Base-by-base conservation (phyloP, 306 rosid genomes). In the Sindora glabra region DNA sequence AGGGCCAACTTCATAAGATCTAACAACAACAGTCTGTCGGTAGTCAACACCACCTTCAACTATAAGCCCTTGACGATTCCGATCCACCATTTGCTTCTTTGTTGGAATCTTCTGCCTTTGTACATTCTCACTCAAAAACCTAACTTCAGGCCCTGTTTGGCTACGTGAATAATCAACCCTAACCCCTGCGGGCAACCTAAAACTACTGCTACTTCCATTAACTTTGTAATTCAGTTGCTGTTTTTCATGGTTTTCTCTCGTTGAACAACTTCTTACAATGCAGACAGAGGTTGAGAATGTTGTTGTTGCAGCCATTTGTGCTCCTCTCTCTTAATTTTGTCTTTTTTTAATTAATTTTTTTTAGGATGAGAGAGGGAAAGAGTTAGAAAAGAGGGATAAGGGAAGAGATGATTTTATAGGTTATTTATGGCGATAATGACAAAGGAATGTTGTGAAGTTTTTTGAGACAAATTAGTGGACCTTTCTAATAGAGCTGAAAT, bases 1-100 rank as follows among this genome's bases (percentile, higher is more conserved):
- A 18, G 95, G 74, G 46, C 98, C 96, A 63, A 92, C 98, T 75
- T 92, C 98, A 68, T 88, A 88, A 50, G 96, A 91, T 59, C 96
- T 74, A 21, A 91, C 45, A 54, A 92, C 95, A 46, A 92, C 76
- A n/a, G 86, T 88, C 47, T 88, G 96, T 63, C 88, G 75, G 64
- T 91, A 88, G 26, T 81, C 95, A 47, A 91, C 92, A 30, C 92
- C 96, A 5, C 87, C 84, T 77, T 85, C 96, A 3, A 73, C 73
- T 14, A 83, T 81, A 40, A 81, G 65, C 12, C 90, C 98, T 63
- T 91, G 98, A 3, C 96, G 89, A 53, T 75, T 59, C 51, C 81
- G 79, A 81, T 88, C 98, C 32, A 74, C 88, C 15, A 77, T 24
- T 60, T 81, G 86, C 83, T 91, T 91, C 81, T 83, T 83, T 52